A percentile compares a stretch with the other conserved stretches of the same genome.
Conservation (phyloP, 1,139 yeast species). For the Protomyces inundatus region DNA sequence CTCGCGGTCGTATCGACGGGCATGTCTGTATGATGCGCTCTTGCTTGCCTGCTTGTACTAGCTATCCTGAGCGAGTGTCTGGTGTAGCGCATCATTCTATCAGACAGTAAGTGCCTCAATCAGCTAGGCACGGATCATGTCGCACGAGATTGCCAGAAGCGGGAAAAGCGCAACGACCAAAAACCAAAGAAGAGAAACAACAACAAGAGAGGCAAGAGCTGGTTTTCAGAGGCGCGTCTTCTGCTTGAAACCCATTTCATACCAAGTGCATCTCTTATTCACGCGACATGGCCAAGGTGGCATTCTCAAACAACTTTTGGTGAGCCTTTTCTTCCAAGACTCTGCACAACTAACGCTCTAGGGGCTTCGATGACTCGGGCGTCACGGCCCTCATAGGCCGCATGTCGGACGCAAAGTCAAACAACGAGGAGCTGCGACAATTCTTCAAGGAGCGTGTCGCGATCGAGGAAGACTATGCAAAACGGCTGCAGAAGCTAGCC, state of each 20-base stretch:
- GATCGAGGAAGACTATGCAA: conserved; percentile 69
- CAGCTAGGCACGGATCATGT: too few relatives aligned
- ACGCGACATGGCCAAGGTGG: not conserved
- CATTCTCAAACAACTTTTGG: not conserved
- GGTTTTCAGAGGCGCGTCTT: too few relatives aligned
- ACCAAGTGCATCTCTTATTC: too few relatives aligned
- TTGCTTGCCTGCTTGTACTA: too few relatives aligned
- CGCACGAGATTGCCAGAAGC: too few relatives aligned
- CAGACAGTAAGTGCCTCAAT: too few relatives aligned
- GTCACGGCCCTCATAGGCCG: conserved; percentile 48
- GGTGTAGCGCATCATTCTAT: too few relatives aligned
- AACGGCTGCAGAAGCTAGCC: conserved; percentile 46
- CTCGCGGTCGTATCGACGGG: conserved; percentile 34
- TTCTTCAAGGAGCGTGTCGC: conserved; percentile 48
- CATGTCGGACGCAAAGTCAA: conserved; percentile 50
- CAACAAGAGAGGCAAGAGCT: too few relatives aligned
- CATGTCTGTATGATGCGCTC: not conserved
- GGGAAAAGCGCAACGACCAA: too few relatives aligned
- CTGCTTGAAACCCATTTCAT: too few relatives aligned
- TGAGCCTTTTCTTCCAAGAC: not conserved
- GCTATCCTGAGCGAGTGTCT: too few relatives aligned
- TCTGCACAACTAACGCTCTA: not conserved
- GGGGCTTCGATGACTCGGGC: conserved; percentile 31
- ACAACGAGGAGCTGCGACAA: conserved; percentile 45
- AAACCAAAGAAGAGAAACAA: too few relatives aligned